Percentiles rank a stretch among this genome's conserved stretches.
Conservation (phyloP, 2,329 filamentous ascomycete genomes). For the Diaporthe vaccinii region DNA sequence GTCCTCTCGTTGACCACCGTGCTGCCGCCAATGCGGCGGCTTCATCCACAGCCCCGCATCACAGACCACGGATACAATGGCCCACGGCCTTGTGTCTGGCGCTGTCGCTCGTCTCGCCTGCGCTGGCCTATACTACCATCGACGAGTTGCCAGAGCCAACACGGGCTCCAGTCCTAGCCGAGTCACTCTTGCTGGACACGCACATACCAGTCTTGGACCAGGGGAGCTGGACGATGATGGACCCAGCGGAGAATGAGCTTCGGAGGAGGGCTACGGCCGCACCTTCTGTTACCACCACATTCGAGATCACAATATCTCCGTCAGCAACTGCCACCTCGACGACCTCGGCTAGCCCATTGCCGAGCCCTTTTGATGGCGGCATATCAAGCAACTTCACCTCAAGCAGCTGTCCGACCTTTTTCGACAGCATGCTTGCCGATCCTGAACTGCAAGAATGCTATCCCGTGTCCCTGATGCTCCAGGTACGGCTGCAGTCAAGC, state of each 20-base stretch:
- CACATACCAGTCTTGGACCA: slow-evolving; percentile 51
- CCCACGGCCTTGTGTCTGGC: slow-evolving; percentile 42
- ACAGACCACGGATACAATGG: slow-evolving; percentile 48
- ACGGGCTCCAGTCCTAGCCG: slow-evolving; percentile 46
- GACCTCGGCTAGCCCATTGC: slow-evolving; percentile 60
- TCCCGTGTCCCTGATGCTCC: slow-evolving; percentile 86
- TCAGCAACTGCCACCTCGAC: slow-evolving; percentile 45
- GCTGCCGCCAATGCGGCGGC: neutral
- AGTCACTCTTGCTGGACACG: slow-evolving; percentile 54
- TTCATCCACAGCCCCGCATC: slow-evolving; percentile 22
- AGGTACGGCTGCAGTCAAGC: slow-evolving; percentile 63
- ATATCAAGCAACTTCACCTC: slow-evolving; percentile 73
- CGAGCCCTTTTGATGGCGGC: slow-evolving; percentile 76
- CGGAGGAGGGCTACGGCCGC: slow-evolving; percentile 40
- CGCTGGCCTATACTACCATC: slow-evolving; percentile 43
- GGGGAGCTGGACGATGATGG: slow-evolving; percentile 54
- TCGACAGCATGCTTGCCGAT: slow-evolving; percentile 75
- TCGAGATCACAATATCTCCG: slow-evolving; percentile 41
- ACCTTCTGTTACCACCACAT: slow-evolving; percentile 34
- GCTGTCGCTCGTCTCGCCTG: slow-evolving; percentile 46
- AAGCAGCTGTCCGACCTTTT: slow-evolving; percentile 74
- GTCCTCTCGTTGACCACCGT: slow-evolving; percentile 21
- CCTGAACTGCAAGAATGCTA: slow-evolving; percentile 80
- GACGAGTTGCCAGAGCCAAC: slow-evolving; percentile 44
- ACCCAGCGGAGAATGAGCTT: slow-evolving; percentile 50